A percentile compares a stretch with the other conserved stretches of the same genome.
Evolutionary conservation across 2,329 filamentous ascomycete species (phyloP).

Genomic region (Aschersonia sp.): DNA sequence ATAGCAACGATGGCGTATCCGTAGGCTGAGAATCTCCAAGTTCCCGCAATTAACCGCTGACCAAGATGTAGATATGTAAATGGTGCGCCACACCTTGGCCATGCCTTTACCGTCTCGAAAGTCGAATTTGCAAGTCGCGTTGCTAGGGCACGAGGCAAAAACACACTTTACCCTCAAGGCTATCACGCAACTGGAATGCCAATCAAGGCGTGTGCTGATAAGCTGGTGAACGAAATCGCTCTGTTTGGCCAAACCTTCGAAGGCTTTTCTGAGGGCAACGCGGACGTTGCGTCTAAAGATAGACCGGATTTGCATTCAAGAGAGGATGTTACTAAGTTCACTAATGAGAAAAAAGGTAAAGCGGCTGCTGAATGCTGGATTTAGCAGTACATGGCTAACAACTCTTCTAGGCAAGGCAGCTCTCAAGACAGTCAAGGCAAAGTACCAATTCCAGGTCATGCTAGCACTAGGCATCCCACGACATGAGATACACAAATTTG

Average conservation of each 20-base stretch:
- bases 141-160: conserved; percentile 80
- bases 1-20: too few species aligned
- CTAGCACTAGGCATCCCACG: conserved; percentile 73
- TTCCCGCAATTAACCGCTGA: too few species aligned
- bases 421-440: conserved; percentile 80
- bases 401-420: conserved; percentile 50
- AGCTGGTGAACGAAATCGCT: conserved; percentile 78
- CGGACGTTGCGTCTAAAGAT: conserved; percentile 46
- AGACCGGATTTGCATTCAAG: conserved; percentile 40
- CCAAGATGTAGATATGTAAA: conserved; percentile 50
- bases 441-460: conserved; percentile 96
- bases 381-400: too few species aligned
- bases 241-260: conserved; percentile 51
- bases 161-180: conserved; percentile 75
- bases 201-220: conserved; percentile 95
- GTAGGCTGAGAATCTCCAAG: too few species aligned
- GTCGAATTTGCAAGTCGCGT: conserved; percentile 84
- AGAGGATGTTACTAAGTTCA: conserved; percentile 83
- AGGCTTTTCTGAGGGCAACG: conserved; percentile 66
- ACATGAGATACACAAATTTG: conserved; percentile 84
- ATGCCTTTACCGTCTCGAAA: conserved; percentile 84
- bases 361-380: too few species aligned
- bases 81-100: conserved; percentile 76
- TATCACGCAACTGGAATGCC: conserved; percentile 93
- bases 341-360: conserved; percentile 54